Evolutionary conservation across 2,329 filamentous ascomycete genomes (phyloP), one percentile per base, ranked within the genome.

Genomic region (Biscogniauxia sp.): DNA sequence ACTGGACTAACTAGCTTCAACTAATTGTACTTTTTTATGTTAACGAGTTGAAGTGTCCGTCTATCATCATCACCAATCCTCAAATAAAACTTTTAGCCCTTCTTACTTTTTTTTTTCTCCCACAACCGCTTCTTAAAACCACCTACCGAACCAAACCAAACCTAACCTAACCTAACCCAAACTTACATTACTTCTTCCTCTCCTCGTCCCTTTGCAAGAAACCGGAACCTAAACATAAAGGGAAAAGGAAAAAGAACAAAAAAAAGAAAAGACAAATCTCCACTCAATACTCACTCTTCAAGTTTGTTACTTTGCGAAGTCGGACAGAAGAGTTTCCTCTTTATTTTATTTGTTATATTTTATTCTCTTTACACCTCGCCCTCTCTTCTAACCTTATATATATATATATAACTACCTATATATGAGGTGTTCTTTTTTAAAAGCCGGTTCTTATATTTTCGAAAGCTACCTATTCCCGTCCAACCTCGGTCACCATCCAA

Each of bases 11-110:
- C 59, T 56, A 57, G 58, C 25, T 53, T 57, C 60, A 49, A 53
- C 55, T 57, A 58, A 49, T 51, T 32, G 51, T 53, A 54, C 25
- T n/a, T 25, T 64, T 66, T 62, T 63, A 19, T 11, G 28, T 32
- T 32, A 32, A 32, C 28, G 28, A 45, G 37, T 45, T 45, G 37
- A 45, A 45, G 37, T 7, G 9, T 26, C 20, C 51, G 23, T 49
- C 64, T 64, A 64, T 62, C 61, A 58, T 58, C 63, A 55, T 59
- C 61, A 61, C 61, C 59, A 64, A 62, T 61, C 55, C 62, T 65
- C 62, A 66, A 65, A 65, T 64, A 66, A 65, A 59, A 64, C 59
- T 63, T 64, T 54, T 64, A 60, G 60, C 37, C 17, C 37, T 45
- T n/a, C 17, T n/a, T 45, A 4, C 4, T 3, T 45, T n/a, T 17